phyloP scores from a whole-genome alignment of 2,329 filamentous ascomycete genomes.

The Thermochaetoides dissita region DNA sequence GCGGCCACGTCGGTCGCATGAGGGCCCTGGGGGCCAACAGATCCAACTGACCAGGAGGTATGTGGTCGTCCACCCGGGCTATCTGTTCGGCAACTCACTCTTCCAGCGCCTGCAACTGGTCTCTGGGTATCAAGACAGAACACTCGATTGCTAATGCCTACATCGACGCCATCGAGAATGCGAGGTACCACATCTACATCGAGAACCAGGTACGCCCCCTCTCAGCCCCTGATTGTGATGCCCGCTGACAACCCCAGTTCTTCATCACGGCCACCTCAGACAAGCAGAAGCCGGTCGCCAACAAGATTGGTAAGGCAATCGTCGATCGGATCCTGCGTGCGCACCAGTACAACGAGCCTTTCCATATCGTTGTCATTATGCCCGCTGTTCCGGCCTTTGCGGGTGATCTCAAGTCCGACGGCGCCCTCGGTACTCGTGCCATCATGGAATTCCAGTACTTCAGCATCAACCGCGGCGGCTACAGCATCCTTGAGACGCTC shows the following conservation, averaged over 20 bases:
- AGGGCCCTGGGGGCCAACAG: conserved; percentile 18
- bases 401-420: conserved; percentile 61
- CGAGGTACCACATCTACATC: conserved; percentile 63
- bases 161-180: conserved; percentile 53
- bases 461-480: conserved; percentile 61
- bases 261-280: conserved; percentile 72
- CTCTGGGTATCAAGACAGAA: conserved; percentile 35
- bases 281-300: conserved; percentile 57
- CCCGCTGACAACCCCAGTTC: conserved; percentile 36
- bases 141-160: conserved; percentile 85
- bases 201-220: conserved; percentile 46
- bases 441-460: conserved; percentile 85
- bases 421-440: conserved; percentile 60
- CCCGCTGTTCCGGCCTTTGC: conserved; percentile 72
- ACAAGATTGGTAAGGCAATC: conserved; percentile 66
- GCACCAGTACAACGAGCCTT: conserved; percentile 48
- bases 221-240: too few species aligned
- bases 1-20: conserved; percentile 6
- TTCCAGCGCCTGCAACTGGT: conserved; percentile 36
- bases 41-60: conserved; percentile 41
- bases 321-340: conserved; percentile 65
- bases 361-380: conserved; percentile 65
- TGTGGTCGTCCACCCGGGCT: background rate
- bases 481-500: conserved; percentile 64
- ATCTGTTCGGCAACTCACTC: background rate